Percentiles rank a stretch among this genome's conserved stretches.
Evolutionary conservation across 1,139 yeast genomes (phyloP).

Genomic region (Trichomonascaceae sp.): DNA sequence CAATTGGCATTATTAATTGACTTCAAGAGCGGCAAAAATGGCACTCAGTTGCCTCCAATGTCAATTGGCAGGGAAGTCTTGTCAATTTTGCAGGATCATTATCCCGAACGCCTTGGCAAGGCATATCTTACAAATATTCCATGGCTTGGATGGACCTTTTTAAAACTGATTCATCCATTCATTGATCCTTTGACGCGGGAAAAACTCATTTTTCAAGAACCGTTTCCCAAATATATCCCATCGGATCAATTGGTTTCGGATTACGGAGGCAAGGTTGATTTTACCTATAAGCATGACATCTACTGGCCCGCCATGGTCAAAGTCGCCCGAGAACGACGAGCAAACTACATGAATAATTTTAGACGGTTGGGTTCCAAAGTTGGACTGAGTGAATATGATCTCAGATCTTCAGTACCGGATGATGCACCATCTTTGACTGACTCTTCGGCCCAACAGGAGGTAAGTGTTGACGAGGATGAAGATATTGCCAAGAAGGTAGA

Average conservation of each 20-base stretch:
- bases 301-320: constrained; percentile 73
- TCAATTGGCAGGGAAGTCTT: constrained; percentile 75
- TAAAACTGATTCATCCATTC: constrained; percentile 85
- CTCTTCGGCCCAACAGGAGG: background rate
- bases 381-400: constrained; percentile 78
- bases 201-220: constrained; percentile 85
- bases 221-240: constrained; percentile 78
- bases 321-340: constrained; percentile 52
- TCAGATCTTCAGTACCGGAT: constrained; percentile 38
- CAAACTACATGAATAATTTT: constrained; percentile 56
- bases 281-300: constrained; percentile 68
- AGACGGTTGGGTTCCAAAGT: constrained; percentile 58
- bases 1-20: constrained; percentile 84
- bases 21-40: constrained; percentile 64
- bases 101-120: constrained; percentile 90
- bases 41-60: constrained; percentile 74
- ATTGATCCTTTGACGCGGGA: constrained; percentile 93
- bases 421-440: background rate
- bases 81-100: constrained; percentile 85
- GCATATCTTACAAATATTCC: constrained; percentile 90
- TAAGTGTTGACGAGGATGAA: constrained; percentile 2
- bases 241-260: constrained; percentile 71
- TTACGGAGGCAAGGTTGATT: constrained; percentile 78
- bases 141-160: constrained; percentile 83
- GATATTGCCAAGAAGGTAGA: constrained; percentile 1